Percentiles rank a stretch among this genome's conserved stretches.
phyloP scores from a whole-genome alignment of 495 filamentous ascomycete genomes.

The Letharia lupina region DNA sequence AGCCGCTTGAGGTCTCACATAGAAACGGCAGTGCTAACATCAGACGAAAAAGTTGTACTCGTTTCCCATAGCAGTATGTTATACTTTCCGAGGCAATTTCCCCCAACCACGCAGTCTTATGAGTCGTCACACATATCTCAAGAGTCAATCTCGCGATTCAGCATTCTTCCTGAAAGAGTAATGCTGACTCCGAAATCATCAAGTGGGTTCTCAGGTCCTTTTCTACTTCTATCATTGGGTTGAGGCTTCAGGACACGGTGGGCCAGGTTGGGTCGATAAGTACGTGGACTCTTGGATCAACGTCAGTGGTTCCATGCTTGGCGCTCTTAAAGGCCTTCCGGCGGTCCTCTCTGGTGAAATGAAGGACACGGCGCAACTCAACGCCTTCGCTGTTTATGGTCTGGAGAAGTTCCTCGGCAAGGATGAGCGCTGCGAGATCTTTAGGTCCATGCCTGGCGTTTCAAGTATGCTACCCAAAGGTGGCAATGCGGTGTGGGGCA shows the following conservation, averaged over 20 bases:
- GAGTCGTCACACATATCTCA: too few relatives aligned
- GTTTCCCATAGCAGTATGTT: conserved; percentile 61
- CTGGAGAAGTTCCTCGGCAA: conserved; percentile 90
- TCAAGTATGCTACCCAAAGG: conserved; percentile 97
- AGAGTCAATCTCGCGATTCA: too few relatives aligned
- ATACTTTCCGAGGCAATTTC: too few relatives aligned
- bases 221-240: conserved; percentile 99
- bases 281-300: conserved; percentile 96
- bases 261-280: conserved; percentile 79
- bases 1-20: conserved; percentile 81
- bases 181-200: too few relatives aligned
- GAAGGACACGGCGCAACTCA: conserved; percentile 95
- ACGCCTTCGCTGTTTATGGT: conserved; percentile 95
- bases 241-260: conserved; percentile 69
- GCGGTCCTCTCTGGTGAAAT: conserved; percentile 94
- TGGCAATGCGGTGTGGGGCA: conserved; percentile 89
- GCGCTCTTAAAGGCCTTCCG: conserved; percentile 83
- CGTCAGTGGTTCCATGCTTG: conserved; percentile 95
- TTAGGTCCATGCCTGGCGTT: conserved; percentile 93
- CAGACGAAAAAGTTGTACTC: conserved; percentile 73
- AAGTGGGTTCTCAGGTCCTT: conserved; percentile 81
- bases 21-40: conserved; percentile 62
- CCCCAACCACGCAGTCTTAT: too few relatives aligned
- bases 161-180: too few relatives aligned
- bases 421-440: conserved; percentile 84